Evolutionary conservation across 345 rosid species (phyloP), one percentile per base, ranked within the genome.

Genomic region (Bruguiera sexangula): DNA sequence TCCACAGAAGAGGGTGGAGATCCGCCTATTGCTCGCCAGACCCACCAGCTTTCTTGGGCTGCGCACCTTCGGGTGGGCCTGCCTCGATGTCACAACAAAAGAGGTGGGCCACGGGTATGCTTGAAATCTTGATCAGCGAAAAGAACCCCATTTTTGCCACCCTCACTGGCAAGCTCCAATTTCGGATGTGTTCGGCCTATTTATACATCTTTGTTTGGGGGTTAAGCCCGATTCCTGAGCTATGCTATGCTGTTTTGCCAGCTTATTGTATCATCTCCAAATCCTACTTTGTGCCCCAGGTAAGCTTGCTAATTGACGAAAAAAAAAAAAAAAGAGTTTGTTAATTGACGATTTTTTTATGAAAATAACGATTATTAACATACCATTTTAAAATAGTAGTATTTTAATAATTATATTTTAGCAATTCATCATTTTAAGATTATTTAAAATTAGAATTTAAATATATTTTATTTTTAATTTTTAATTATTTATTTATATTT

Each of bases 241-340:
- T 87, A 6, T 71, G 82, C 48, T 93, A 85, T 21, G 77, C 84
- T 15, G 29, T 72, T 9, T 66, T 90, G 67, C 89, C 96, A 15
- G 85, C 93, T 34, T 88, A 85, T 63, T 85, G 87, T 32, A 71
- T 87, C 83, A 78, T 90, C 76, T 67, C 82, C 73, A 64, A 82
- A 71, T 71, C 88, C 4, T 60, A 72, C 68, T 93, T 93, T 70
- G 73, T 90, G 67, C 96, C 98, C 8, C 79, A 81, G 88, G 90
- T 87, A 7, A 71, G 69, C 27, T 1, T 54, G 58, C 2, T 55
- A 8, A 8, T 22, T 43, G 1, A 21, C 2, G 9, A 8, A 34
- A 34, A 34, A 7, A 8, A 34, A 34, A 34, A 0, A 8, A 8
- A 7, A 34, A 7, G 2, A 34, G 2, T 34, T 34, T 19, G 7